phyloP scores from a whole-genome alignment of 176 grass and related monocot genomes.

The Alloteropsis semialata region DNA sequence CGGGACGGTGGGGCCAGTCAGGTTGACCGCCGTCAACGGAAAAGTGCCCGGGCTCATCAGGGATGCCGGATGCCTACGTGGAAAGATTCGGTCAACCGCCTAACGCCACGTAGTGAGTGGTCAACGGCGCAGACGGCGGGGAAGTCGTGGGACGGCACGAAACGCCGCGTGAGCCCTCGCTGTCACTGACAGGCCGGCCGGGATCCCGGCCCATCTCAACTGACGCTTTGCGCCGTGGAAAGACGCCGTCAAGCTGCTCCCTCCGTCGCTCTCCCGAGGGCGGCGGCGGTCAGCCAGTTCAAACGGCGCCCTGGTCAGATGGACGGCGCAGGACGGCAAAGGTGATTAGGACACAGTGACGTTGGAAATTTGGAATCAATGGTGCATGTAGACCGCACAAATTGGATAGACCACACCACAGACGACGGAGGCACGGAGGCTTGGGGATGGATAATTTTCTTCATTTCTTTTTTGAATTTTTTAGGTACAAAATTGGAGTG shows the following conservation, averaged over 20 bases:
- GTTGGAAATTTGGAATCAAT: not conserved
- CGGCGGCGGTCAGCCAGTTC: conserved; percentile 7
- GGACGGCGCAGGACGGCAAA: not conserved
- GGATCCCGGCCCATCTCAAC: no score
- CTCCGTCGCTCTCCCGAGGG: no score
- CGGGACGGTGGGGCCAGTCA: conserved; percentile 16
- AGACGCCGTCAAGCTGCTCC: not conserved
- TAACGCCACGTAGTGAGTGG: no score
- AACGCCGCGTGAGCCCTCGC: not conserved
- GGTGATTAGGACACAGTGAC: not conserved
- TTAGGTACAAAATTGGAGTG: not conserved
- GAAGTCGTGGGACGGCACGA: not conserved
- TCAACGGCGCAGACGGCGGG: not conserved
- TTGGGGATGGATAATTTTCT: not conserved
- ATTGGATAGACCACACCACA: not conserved
- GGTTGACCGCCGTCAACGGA: not conserved
- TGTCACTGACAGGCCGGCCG: not conserved
- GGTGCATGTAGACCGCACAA: no score
- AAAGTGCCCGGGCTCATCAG: not conserved
- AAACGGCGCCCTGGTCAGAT: not conserved
- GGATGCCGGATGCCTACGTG: not conserved
- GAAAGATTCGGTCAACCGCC: not conserved
- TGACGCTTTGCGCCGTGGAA: not conserved
- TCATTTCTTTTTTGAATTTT: not conserved
- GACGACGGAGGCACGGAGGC: no score